Percentiles rank a stretch among this genome's conserved stretches.
These are phyloP conservation scores for Dalbergia cochinchinensis DNA, from an alignment of 306 rosid species.

Conservation along the genomic window DNA sequence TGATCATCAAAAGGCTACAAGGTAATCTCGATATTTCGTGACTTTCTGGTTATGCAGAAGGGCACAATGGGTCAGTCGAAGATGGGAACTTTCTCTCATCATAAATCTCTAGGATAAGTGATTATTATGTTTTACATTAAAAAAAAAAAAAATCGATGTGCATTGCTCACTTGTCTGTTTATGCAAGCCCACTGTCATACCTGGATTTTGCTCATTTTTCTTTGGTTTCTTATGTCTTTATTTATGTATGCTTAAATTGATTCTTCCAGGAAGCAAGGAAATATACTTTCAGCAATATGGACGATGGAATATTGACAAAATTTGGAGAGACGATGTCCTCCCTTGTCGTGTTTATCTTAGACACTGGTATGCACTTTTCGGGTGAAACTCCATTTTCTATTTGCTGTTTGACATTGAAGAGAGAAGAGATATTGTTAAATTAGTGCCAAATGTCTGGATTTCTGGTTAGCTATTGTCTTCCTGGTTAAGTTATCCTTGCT, in stretches of 20 bases:
- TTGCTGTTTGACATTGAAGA: not conserved
- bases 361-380: constrained; percentile 74
- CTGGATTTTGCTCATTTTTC: constrained; percentile 33
- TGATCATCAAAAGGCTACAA: not conserved
- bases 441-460: constrained; percentile 1
- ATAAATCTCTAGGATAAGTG: not conserved
- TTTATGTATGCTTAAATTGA: constrained; percentile 25
- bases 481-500: constrained; percentile 9
- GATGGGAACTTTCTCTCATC: constrained; percentile 20
- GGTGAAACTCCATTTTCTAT: constrained; percentile 22
- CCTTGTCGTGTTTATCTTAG: constrained; percentile 95
- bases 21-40: constrained; percentile 5
- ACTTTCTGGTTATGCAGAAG: constrained; percentile 2
- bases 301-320: constrained; percentile 74
- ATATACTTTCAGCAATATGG: constrained; percentile 77
- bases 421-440: not conserved
- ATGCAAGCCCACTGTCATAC: constrained; percentile 27
- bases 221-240: constrained; percentile 9
- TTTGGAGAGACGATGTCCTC: constrained; percentile 92
- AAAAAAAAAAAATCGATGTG: not conserved
- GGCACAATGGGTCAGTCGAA: constrained; percentile 20
- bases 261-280: constrained; percentile 75
- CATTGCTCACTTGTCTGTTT: not conserved
- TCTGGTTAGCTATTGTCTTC: constrained; percentile 17
- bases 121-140: not conserved